Evolutionary conservation across 1,284 basidiomycete genomes (phyloP).

Genomic region (Taiwanofungus camphoratus): DNA sequence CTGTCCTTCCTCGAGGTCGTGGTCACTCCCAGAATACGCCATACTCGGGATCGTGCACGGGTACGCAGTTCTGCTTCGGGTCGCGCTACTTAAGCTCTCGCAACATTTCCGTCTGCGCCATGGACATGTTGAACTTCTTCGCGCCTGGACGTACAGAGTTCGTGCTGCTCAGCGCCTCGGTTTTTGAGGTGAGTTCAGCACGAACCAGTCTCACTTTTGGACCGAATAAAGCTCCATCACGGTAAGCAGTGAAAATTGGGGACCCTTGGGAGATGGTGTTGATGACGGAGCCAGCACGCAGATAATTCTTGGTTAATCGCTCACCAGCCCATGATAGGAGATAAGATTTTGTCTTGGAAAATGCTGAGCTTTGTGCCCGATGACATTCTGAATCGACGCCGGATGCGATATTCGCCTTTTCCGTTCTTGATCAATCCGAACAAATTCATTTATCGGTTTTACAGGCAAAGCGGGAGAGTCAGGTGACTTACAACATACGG

Average conservation of each 20-base stretch:
- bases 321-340: slow-evolving; percentile 1
- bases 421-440: neutral
- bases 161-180: slow-evolving; percentile 22
- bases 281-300: neutral
- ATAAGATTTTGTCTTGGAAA: slow-evolving; percentile 3
- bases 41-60: slow-evolving; percentile 10
- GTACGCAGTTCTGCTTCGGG: slow-evolving; percentile 12
- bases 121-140: slow-evolving; percentile 22
- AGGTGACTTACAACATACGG: neutral
- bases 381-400: neutral
- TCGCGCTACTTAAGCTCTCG: neutral
- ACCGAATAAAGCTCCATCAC: slow-evolving; percentile 1
- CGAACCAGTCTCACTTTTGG: slow-evolving; percentile 1
- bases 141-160: slow-evolving; percentile 25
- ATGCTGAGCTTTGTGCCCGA: slow-evolving; percentile 1
- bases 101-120: slow-evolving; percentile 10
- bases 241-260: slow-evolving; percentile 2
- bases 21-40: slow-evolving; percentile 22
- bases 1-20: slow-evolving; percentile 15
- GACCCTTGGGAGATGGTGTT: neutral
- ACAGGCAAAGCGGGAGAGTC: too few relatives aligned
- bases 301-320: neutral
- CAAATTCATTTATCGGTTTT: neutral
- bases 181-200: neutral
- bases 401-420: neutral